phyloP scores from a whole-genome alignment of 805 yeast genomes.

The Zygoascus ofunaensis region DNA sequence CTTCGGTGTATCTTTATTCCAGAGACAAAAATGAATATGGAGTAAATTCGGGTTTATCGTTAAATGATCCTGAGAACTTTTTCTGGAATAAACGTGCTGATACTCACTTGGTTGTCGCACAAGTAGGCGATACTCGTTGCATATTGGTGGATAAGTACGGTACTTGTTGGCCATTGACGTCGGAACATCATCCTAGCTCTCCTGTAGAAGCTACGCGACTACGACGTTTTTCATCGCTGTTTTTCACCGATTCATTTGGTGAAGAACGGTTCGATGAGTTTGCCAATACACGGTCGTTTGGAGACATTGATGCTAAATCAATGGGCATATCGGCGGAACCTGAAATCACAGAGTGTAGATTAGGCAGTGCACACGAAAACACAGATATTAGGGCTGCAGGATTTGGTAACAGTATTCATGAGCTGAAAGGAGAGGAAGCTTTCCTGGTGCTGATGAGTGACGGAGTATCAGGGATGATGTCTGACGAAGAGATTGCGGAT shows the following conservation, averaged over 20 bases:
- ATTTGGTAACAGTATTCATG: constrained; percentile 5
- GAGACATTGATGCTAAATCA: constrained; percentile 72
- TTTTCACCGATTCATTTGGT: constrained; percentile 84
- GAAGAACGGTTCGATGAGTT: constrained; percentile 73
- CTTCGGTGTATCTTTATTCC: constrained; percentile 53
- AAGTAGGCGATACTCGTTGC: constrained; percentile 88
- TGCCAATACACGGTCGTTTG: constrained; percentile 92
- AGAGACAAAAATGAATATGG: constrained; percentile 21
- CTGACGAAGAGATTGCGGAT: constrained; percentile 90
- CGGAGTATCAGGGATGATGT: constrained; percentile 71
- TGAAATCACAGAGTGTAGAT: constrained; percentile 57
- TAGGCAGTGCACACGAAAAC: constrained; percentile 42
- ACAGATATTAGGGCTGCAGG: constrained; percentile 5
- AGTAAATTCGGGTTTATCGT: constrained; percentile 2
- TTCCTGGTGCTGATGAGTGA: constrained; percentile 78
- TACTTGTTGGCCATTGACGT: constrained; percentile 66
- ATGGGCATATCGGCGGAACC: constrained; percentile 91
- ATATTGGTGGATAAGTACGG: constrained; percentile 78
- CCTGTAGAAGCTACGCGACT: constrained; percentile 68
- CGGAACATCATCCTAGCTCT: constrained; percentile 80
- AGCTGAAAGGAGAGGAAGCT: constrained; percentile 75
- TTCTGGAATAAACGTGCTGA: constrained; percentile 61
- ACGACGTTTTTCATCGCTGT: constrained; percentile 50
- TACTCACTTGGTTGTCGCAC: constrained; percentile 67
- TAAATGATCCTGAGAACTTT: constrained; percentile 3